Evolutionary conservation across 2,329 filamentous ascomycete species (phyloP), one percentile per base, ranked within the genome.

Genomic region (Exophiala sideris): DNA sequence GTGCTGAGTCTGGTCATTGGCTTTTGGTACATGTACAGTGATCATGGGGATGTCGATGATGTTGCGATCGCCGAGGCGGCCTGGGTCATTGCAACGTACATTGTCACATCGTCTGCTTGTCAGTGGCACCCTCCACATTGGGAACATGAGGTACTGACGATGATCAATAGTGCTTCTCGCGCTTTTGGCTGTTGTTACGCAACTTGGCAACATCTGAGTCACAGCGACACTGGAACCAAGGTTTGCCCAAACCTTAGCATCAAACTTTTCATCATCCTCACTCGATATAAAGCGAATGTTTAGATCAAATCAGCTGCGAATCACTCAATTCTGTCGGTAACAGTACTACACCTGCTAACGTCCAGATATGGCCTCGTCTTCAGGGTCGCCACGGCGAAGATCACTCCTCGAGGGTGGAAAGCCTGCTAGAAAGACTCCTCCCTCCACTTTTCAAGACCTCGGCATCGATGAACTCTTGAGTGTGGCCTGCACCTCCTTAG

Each of bases 391-490:
- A 5, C 35, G 10, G 11, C 6, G 5, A 38, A 38, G 1, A 7
- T 38, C 35, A 4, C 35, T 38, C 35, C 35, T 5, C 10, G 35
- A 38, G 11, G 14, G 10, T 38, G 35, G 35, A 38, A 5, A 16
- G 10, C 10, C 6, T 10, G 5, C 14, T 10, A 10, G 5, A 5
- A 16, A 38, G 2, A 16, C 35, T 16, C 35, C 14, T 4, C 35
- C 4, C 12, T 78, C 78, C 58, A 73, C 72, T 3, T 81, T 81
- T 57, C 72, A 75, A 63, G 77, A 81, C 41, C 64, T 82, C 33
- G 92, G 92, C 20, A 81, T 97, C 46, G 88, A 91, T 54, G 89
- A 95, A 51, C 82, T 88, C 29, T 79, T 99, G 49, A 95, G 89
- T 73, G 91, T 97, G 68, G 90, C 92, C 46, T 97, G 92, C 73